Conservation (phyloP, 106 monocot genomes). For the Allium sativum region DNA sequence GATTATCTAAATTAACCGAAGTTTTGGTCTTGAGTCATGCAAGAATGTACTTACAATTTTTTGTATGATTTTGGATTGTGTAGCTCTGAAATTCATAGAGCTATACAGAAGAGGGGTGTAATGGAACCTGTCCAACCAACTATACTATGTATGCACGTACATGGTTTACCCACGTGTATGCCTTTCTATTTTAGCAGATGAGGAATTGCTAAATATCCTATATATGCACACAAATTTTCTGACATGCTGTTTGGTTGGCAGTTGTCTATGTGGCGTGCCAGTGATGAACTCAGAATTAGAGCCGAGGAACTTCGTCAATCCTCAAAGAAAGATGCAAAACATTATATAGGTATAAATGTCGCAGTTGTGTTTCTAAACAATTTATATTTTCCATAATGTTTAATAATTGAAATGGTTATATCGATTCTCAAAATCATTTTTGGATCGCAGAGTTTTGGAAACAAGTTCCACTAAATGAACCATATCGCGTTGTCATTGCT, state of each 20-base stretch:
- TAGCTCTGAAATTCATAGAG: too few species aligned
- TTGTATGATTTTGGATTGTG: too few species aligned
- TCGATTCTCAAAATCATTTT: neutral
- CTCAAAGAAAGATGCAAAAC: slow-evolving; percentile 71
- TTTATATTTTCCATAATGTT: slow-evolving; percentile 20
- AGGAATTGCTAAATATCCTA: too few species aligned
- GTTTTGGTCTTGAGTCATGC: too few species aligned
- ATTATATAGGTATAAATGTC: slow-evolving; percentile 69
- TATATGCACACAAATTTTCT: neutral
- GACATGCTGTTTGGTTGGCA: slow-evolving; percentile 11
- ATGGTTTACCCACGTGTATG: too few species aligned
- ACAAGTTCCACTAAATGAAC: slow-evolving; percentile 58
- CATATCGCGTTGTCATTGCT: slow-evolving; percentile 76
- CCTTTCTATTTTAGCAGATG: too few species aligned
- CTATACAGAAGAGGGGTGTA: neutral
- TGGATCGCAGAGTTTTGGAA: slow-evolving; percentile 60
- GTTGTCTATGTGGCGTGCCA: slow-evolving; percentile 99
- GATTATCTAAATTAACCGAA: too few species aligned
- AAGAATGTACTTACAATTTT: too few species aligned
- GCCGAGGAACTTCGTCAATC: slow-evolving; percentile 64
- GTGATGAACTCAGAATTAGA: slow-evolving; percentile 57
- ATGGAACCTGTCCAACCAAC: too few species aligned
- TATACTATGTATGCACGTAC: too few species aligned
- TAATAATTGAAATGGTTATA: slow-evolving; percentile 2
- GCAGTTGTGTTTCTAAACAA: neutral